A percentile compares a stretch with the other conserved stretches of the same genome.
Conservation (phyloP, 2,329 filamentous ascomycete genomes). For the Venturia pyrina region DNA sequence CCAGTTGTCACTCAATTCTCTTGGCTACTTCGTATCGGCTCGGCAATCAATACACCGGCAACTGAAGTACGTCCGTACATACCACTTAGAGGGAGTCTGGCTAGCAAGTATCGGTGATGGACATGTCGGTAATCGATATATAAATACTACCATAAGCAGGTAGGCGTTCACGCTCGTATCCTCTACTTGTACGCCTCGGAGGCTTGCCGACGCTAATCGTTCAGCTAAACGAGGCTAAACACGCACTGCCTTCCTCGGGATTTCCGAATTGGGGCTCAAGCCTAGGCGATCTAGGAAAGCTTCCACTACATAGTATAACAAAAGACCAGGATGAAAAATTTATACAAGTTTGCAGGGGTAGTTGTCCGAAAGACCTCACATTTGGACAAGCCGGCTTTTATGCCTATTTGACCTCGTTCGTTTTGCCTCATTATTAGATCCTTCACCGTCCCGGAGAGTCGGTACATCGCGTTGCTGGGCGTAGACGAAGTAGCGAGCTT, state of each 20-base stretch:
- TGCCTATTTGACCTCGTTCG: background rate
- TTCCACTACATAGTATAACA: no score
- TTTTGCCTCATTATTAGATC: background rate
- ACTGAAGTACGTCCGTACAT: no score
- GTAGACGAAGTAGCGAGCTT: background rate
- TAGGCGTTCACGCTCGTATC: background rate
- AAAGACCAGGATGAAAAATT: background rate
- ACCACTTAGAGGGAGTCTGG: no score
- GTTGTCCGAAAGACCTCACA: background rate
- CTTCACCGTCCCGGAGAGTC: background rate
- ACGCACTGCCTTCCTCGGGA: background rate
- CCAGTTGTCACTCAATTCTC: background rate
- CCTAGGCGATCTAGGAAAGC: background rate
- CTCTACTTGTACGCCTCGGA: background rate
- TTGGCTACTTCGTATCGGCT: background rate
- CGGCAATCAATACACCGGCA: background rate
- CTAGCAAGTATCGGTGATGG: no score
- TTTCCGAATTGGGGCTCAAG: background rate
- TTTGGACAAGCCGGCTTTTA: background rate
- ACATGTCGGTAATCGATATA: no score
- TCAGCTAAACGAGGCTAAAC: background rate
- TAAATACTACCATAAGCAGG: background rate
- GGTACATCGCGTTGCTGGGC: background rate
- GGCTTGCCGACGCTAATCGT: no score
- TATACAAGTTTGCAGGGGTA: background rate